Base-by-base conservation (phyloP, 306 rosid genomes). In the Ziziphus jujuba region DNA sequence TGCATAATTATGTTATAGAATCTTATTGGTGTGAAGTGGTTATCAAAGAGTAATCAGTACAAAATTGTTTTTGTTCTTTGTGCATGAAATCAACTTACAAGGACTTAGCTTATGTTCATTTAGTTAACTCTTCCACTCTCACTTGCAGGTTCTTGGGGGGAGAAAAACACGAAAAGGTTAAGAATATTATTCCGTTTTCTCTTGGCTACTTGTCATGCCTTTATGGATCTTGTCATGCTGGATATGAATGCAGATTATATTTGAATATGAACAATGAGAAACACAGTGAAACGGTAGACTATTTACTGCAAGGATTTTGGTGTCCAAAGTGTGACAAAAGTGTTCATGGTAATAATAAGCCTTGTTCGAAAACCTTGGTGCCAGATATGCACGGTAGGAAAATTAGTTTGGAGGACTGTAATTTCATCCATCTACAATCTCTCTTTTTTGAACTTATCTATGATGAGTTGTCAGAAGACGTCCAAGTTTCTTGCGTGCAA, bases 191-290 rank as follows among this genome's bases (percentile, higher is more conserved):
- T 78, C 90, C 98, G 51, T 74, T 72, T 75, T 82, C 84, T 77
- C 86, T 90, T 77, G 97, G 98, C 61, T 79, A 86, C 63, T 80
- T 90, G 86, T 86, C 97, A 61, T 93, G 98, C 82, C 95, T 93
- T 56, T 73, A 59, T 75, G 98, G 97, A 73, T 87, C 95, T 53
- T 83, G 80, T 75, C 77, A 77, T 56, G 65, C 79, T 59, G 73
- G 53, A 75, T 60, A 79, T 53, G 63, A 65, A 66, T 90, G 97
- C 83, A 84, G 75, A 59, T 77, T 93, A 56, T 73, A 78, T 75
- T 70, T 79, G 47, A 78, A 77, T 61, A 34, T 60, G 49, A 82
- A 75, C 28, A 73, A 43, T 73, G 88, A 82, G 67, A 76, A 75
- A 74, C 65, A 51, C 2, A 49, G 81, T 77, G 85, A 58, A 81